Percentiles rank a stretch among this genome's conserved stretches.
phyloP scores from a whole-genome alignment of 2,329 filamentous ascomycete genomes.

The Didymella arachidicola region DNA sequence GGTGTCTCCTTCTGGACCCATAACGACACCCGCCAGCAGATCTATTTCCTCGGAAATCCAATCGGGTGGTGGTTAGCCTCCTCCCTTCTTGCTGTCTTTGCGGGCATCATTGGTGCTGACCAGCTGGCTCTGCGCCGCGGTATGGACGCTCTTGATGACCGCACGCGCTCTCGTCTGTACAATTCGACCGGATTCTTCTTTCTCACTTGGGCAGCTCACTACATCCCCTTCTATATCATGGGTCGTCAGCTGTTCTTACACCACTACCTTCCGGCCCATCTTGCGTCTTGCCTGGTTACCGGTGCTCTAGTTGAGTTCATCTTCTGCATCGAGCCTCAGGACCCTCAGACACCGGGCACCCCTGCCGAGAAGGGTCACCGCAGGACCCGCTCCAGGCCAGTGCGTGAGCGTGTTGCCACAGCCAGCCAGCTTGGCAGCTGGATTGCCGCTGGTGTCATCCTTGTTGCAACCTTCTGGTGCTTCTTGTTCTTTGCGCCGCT shows the following conservation, averaged over 20 bases:
- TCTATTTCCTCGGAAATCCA: slow-evolving; percentile 98
- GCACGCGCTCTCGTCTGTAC: slow-evolving; percentile 94
- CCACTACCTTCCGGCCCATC: slow-evolving; percentile 93
- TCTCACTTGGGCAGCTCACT: slow-evolving; percentile 96
- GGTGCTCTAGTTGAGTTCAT: slow-evolving; percentile 94
- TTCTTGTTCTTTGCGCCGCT: slow-evolving; percentile 95
- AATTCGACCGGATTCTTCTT: slow-evolving; percentile 99
- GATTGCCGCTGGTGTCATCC: slow-evolving; percentile 76
- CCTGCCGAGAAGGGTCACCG: slow-evolving; percentile 44
- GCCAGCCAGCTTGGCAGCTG: slow-evolving; percentile 81
- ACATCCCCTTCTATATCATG: slow-evolving; percentile 98
- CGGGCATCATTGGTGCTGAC: slow-evolving; percentile 88
- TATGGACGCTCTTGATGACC: slow-evolving; percentile 88
- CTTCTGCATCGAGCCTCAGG: slow-evolving; percentile 83
- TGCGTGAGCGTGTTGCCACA: slow-evolving; percentile 79
- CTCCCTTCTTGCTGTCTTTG: slow-evolving; percentile 90
- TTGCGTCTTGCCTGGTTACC: slow-evolving; percentile 88
- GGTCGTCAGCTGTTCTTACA: slow-evolving; percentile 97
- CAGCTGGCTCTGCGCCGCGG: slow-evolving; percentile 93
- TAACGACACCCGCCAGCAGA: slow-evolving; percentile 91
- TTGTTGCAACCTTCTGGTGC: slow-evolving; percentile 72
- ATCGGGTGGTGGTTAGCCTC: slow-evolving; percentile 97
- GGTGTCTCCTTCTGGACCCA: slow-evolving; percentile 99
- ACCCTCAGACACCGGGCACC: slow-evolving; percentile 55
- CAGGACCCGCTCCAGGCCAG: slow-evolving; percentile 69